These are phyloP conservation scores for Thalassiosira hispida DNA, from an alignment of 352 stramenopile genomes.

Conservation along the genomic window DNA sequence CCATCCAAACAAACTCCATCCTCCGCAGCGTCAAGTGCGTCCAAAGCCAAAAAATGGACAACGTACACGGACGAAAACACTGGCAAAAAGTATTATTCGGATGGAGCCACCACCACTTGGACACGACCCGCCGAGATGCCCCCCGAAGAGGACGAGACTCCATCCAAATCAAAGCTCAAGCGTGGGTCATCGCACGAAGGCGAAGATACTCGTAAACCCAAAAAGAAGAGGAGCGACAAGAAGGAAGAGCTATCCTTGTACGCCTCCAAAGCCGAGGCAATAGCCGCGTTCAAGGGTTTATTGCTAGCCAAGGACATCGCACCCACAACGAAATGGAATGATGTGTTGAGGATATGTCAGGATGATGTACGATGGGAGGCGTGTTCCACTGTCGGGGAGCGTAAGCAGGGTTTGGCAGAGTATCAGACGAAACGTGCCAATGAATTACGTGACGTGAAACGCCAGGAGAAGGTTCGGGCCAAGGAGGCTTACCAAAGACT, in stretches of 20 bases:
- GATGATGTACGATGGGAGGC: constrained; percentile 67
- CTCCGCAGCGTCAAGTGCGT: neutral
- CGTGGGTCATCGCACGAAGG: constrained; percentile 17
- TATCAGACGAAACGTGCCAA: constrained; percentile 83
- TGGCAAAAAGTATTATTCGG: constrained; percentile 80
- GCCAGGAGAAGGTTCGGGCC: constrained; percentile 67
- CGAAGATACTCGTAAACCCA: constrained; percentile 5
- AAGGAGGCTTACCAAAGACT: constrained; percentile 74
- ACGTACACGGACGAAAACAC: constrained; percentile 66
- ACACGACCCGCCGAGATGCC: constrained; percentile 29
- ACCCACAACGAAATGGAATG: constrained; percentile 71
- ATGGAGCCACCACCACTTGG: constrained; percentile 78
- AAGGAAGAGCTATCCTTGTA: constrained; percentile 37
- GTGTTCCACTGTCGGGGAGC: constrained; percentile 65
- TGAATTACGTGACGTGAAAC: constrained; percentile 70
- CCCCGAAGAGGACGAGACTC: constrained; percentile 10
- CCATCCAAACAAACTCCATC: constrained; percentile 10
- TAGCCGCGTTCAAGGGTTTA: constrained; percentile 76
- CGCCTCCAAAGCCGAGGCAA: constrained; percentile 67
- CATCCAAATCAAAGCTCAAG: constrained; percentile 9
- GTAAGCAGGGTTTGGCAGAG: constrained; percentile 76
- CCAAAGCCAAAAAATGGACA: constrained; percentile 48
- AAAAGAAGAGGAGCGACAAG: constrained; percentile 56
- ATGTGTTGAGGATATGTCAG: constrained; percentile 67
- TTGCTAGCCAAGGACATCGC: constrained; percentile 72